phyloP scores from a whole-genome alignment of 805 yeast genomes.

The Teunomyces barrocoloradensis region DNA sequence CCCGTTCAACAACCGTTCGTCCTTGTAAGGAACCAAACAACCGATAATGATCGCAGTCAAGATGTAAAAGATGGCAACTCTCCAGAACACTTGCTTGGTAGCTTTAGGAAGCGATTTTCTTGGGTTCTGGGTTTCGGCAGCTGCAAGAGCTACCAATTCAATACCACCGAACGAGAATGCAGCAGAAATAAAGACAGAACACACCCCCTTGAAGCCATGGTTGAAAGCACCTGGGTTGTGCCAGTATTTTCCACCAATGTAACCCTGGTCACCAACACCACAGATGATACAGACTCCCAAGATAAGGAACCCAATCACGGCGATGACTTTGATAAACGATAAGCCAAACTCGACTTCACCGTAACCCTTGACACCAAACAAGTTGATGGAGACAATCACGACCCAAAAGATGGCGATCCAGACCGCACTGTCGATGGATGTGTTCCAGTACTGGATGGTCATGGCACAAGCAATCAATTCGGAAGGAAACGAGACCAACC shows the following conservation, averaged over 20 bases:
- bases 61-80: conserved; percentile 48
- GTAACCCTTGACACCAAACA: conserved; percentile 35
- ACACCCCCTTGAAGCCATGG: conserved; percentile 23
- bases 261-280: conserved; percentile 26
- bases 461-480: conserved; percentile 34
- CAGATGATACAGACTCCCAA: conserved; percentile 29
- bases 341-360: conserved; percentile 30
- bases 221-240: conserved; percentile 21
- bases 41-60: conserved; percentile 30
- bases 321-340: conserved; percentile 23
- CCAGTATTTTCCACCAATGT: conserved; percentile 22
- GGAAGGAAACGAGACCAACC: conserved; percentile 34
- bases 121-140: conserved; percentile 57
- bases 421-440: conserved; percentile 30
- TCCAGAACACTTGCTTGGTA: conserved; percentile 54
- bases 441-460: conserved; percentile 36
- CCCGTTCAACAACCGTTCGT: conserved; percentile 47
- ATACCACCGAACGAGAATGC: conserved; percentile 64
- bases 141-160: conserved; percentile 58
- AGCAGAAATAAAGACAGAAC: conserved; percentile 44
- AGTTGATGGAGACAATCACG: conserved; percentile 30
- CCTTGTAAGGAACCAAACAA: conserved; percentile 49
- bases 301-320: conserved; percentile 29
- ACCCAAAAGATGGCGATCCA: conserved; percentile 38
- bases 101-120: conserved; percentile 56